Base-by-base conservation (phyloP, 139 green algal genomes). In the Chlorella sp. region DNA sequence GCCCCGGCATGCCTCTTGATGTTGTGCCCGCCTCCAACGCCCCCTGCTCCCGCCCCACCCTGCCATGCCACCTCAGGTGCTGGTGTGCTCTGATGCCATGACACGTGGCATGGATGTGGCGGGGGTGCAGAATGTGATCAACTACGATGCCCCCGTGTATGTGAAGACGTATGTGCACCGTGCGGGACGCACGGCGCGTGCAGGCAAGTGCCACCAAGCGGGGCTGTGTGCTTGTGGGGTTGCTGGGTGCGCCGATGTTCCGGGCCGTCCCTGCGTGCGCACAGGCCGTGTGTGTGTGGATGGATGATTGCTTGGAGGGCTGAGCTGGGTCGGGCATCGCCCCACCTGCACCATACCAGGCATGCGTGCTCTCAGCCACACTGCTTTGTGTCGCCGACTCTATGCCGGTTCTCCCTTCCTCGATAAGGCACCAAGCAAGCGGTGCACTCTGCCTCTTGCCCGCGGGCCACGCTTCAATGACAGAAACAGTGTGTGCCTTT, bases 121-220 rank as follows among this genome's bases (percentile, higher is more conserved):
- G 57, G 87, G 71, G 22, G 91, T 98, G 3, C 71, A 83, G 7
- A 89, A 85, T 0, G 96, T 99, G 26, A 86, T 99, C 22, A 99
- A 98, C 90, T 99, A 99, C 86, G 97, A 99, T 81, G 92, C 94
- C 0, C 97, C 97, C 15, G 91, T 96, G 48, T 98, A 99, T 86
- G 92, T 95, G 12, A 99, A 99, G 80, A 96, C 93, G 0, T 96
- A 96, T 81, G 89, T 96, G 79, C 94, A 95, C 88, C 93, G 97
- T 4, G 96, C 95, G 0, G 97, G 97, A 2, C 95, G 97, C 61
- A 98, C 96, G 12, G 97, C 97, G 0, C 92, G 97, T n/a, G 97
- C 96, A 21, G 97, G 97, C 22, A 86, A 78, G 66, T 73, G 14
- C 81, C 32, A 71, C 71, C 32, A 0, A 2, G 60, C 15, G 26